Evolutionary conservation across 805 yeast species (phyloP).

Genomic region (Blastobotrys mokoenaii): DNA sequence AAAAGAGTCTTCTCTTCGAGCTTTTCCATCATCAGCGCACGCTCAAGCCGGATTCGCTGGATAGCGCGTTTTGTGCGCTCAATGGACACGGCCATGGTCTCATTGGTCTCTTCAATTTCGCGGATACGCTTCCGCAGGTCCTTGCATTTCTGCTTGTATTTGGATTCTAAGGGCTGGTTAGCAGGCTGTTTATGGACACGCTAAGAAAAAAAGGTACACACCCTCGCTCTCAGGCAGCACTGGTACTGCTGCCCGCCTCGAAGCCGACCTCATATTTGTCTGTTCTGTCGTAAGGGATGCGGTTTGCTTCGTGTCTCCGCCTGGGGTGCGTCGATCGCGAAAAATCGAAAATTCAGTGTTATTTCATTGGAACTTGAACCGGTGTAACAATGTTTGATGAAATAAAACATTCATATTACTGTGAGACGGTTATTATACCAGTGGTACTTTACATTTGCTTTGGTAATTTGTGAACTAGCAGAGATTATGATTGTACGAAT

Average conservation of each 20-base stretch:
- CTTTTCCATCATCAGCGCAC: constrained; percentile 69
- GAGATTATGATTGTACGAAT: too few species aligned
- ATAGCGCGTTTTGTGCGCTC: constrained; percentile 69
- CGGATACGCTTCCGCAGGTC: constrained; percentile 61
- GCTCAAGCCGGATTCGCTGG: constrained; percentile 73
- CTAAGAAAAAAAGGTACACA: background rate
- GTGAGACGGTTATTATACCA: too few species aligned
- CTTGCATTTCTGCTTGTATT: constrained; percentile 56
- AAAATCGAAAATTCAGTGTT: background rate
- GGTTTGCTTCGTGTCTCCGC: too few species aligned
- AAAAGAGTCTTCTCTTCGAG: constrained; percentile 45
- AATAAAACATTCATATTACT: too few species aligned
- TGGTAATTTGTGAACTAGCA: too few species aligned
- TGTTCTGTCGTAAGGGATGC: background rate
- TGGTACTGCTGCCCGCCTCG: background rate
- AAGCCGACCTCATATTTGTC: background rate
- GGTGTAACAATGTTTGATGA: too few species aligned
- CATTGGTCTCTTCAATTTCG: constrained; percentile 72
- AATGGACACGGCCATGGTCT: constrained; percentile 64
- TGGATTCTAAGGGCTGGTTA: constrained; percentile 28
- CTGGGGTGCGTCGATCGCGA: background rate
- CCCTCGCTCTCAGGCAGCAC: constrained; percentile 5
- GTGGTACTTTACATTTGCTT: too few species aligned
- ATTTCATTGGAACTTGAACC: background rate
- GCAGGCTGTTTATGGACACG: background rate